Percentiles rank a stretch among this genome's conserved stretches.
Conservation (phyloP, 2,329 filamentous ascomycete species). For the Fusarium tricinctum region DNA sequence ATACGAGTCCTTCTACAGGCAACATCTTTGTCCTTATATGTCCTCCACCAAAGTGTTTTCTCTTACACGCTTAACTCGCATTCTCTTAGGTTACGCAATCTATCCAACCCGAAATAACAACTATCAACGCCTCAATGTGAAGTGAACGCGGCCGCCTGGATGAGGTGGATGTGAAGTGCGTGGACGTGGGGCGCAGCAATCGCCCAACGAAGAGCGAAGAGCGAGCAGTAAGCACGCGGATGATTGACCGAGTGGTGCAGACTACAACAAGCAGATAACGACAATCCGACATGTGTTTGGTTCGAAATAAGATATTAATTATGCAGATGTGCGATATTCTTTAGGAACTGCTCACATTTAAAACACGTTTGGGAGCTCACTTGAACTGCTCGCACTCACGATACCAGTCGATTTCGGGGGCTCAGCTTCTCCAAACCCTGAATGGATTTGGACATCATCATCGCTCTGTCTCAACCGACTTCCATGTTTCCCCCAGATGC, state of each 20-base stretch:
- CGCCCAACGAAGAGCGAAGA: neutral
- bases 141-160: slow-evolving; percentile 27
- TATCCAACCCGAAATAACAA: neutral
- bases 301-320: no score
- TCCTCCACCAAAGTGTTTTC: neutral
- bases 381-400: no score
- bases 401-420: no score
- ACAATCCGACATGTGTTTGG: no score
- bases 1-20: neutral
- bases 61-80: slow-evolving; percentile 12
- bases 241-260: neutral
- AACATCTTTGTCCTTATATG: slow-evolving; percentile 39
- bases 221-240: slow-evolving; percentile 3
- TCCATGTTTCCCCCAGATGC: no score
- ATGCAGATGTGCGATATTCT: no score
- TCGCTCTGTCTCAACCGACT: no score
- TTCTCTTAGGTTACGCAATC: slow-evolving; percentile 38
- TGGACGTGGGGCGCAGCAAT: slow-evolving; percentile 16
- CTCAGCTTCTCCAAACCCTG: no score
- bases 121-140: neutral
- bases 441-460: no score
- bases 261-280: no score
- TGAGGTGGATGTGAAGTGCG: slow-evolving; percentile 22
- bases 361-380: no score
- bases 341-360: no score